Conservation (phyloP, 139 green algal genomes). For the Coelastrella sp. region DNA sequence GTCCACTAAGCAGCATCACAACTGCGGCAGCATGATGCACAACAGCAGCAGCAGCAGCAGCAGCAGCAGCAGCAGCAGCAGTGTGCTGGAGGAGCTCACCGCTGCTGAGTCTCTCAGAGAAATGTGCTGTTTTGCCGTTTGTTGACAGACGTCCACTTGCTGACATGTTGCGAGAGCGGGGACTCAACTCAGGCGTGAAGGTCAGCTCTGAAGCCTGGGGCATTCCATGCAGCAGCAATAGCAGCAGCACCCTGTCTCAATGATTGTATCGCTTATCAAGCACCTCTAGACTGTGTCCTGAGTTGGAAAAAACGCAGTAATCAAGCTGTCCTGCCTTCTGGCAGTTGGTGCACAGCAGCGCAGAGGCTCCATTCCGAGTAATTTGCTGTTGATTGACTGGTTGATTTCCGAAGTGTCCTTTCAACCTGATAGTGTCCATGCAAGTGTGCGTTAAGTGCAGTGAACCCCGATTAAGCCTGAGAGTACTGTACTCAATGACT, state of each 20-base stretch:
- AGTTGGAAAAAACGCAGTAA: too few relatives aligned
- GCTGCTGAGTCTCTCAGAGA: neutral
- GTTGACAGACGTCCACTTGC: neutral
- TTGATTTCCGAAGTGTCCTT: too few relatives aligned
- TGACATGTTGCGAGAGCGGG: neutral
- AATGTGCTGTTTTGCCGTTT: neutral
- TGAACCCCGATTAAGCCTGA: neutral
- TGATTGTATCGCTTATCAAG: neutral
- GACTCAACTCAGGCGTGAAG: neutral
- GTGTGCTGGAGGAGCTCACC: neutral
- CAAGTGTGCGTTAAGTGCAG: too few relatives aligned
- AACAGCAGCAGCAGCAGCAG: neutral
- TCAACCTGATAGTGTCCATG: too few relatives aligned
- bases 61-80: neutral
- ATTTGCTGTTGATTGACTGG: too few relatives aligned
- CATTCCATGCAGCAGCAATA: neutral
- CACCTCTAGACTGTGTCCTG: neutral
- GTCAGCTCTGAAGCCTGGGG: neutral
- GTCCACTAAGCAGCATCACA: neutral
- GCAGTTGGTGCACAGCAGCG: too few relatives aligned
- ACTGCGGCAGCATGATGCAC: neutral
- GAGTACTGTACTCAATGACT: neutral
- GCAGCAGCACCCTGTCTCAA: neutral
- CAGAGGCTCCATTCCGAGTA: too few relatives aligned
- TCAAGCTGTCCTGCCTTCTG: too few relatives aligned